Base-by-base conservation (phyloP, 106 monocot genomes). In the Dendrobium huoshanense region DNA sequence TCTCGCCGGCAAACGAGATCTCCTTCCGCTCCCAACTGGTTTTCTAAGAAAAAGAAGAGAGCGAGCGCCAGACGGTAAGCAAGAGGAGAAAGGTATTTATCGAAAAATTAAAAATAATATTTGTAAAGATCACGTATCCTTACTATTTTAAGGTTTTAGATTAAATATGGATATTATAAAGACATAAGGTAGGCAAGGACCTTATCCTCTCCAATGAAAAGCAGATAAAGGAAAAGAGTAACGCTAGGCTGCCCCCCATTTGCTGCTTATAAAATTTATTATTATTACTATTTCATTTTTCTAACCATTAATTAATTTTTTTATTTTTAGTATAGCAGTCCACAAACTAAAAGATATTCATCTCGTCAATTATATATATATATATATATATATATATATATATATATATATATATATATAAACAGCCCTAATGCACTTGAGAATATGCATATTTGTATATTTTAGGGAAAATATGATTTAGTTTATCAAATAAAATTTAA, bases 141-240 rank as follows among this genome's bases (percentile, higher is more conserved):
- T 70, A 37, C 15, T 70, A 70, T 33, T 70, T 70, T 70, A 70
- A 33, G 70, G 70, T 37, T 70, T 70, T 70, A 17, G 13, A 70
- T 70, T 70, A 33, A 70, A 15, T 31, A 33, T 19, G 43, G 43
- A 74, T 74, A 42, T 74, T 74, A 74, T 48, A 76, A 76, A 76
- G 45, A 76, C 25, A 48, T 10, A 13, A 19, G 17, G 10, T 15
- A 0, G 20, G 48, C 2, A 4, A 19, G 25, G 75, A 11, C 47
- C 48, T 48, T 76, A 47, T 51, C 49, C 48, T 76, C 76, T 25
- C 76, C 0, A 24, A 22, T 76, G 49, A 6, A 37, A 49, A 76
- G 22, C 76, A 51, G 76, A 74, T 74, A 44, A 20, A 44, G 41
- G 19, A 73, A 73, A 73, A 67, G n/a, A 58, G n/a, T 58, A 58